Conservation (phyloP, 2,329 filamentous ascomycete species). For the Ophidiomyces ophidiicola region DNA sequence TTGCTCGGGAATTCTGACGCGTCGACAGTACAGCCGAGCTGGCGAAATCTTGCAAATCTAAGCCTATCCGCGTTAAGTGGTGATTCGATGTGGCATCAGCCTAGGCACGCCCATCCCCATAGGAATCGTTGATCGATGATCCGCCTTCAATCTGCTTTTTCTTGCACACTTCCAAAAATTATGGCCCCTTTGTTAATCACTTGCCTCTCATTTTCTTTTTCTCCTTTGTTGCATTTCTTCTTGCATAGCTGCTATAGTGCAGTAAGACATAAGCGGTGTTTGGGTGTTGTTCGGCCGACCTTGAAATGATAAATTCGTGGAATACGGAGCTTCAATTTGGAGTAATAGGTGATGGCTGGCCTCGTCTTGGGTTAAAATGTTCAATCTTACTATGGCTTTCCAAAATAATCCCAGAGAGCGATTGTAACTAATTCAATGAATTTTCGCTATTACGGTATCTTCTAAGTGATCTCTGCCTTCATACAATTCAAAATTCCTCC, state of each 20-base stretch:
- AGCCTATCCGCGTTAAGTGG: constrained; percentile 37
- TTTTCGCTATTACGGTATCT: too few species aligned
- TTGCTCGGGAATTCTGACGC: constrained; percentile 21
- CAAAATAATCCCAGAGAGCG: too few species aligned
- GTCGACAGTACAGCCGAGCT: constrained; percentile 26
- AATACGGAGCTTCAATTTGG: background rate
- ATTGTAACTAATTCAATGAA: too few species aligned
- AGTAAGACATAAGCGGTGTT: background rate
- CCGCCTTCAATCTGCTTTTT: background rate
- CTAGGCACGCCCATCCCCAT: constrained; percentile 23
- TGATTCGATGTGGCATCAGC: constrained; percentile 36
- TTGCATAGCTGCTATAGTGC: background rate
- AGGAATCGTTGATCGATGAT: constrained; percentile 25
- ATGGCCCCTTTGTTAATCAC: background rate
- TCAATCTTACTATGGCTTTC: too few species aligned
- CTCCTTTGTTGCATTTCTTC: constrained; percentile 12
- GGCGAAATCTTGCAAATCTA: constrained; percentile 34
- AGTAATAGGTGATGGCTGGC: background rate
- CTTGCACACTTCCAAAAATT: background rate
- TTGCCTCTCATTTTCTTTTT: constrained; percentile 6
- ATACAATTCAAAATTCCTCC: too few species aligned
- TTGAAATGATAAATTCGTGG: too few species aligned
- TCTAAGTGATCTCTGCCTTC: too few species aligned
- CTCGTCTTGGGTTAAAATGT: background rate
- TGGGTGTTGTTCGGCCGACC: too few species aligned